These are phyloP conservation scores for Acer yangbiense DNA, from an alignment of 345 rosid genomes.

Conservation along the genomic window DNA sequence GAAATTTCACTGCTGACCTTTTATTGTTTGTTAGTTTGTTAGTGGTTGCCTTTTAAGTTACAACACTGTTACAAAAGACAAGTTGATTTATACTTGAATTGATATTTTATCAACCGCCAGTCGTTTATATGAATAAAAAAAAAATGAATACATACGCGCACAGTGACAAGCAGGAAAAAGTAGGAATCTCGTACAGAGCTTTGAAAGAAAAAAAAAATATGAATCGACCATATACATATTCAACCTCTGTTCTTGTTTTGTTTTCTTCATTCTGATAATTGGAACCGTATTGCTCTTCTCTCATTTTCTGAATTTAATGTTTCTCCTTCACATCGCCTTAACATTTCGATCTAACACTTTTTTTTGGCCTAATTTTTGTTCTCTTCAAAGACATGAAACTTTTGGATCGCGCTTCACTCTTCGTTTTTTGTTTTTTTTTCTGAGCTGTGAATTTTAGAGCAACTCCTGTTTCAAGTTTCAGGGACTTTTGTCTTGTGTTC, in stretches of 20 bases:
- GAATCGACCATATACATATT: not conserved
- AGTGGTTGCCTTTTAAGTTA: not conserved
- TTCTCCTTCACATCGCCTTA: no score
- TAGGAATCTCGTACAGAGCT: not conserved
- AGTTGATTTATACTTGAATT: not conserved
- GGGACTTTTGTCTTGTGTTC: not conserved
- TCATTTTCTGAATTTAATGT: not conserved
- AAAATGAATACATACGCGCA: not conserved
- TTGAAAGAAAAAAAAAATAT: not conserved
- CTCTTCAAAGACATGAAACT: no score
- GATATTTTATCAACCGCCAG: no score
- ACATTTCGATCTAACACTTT: no score
- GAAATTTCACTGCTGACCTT: no score
- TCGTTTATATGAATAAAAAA: no score
- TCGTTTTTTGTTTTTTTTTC: no score
- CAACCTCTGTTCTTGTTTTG: not conserved
- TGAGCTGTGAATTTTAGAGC: no score
- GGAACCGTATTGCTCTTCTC: not conserved
- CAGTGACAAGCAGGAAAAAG: not conserved
- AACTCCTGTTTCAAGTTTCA: not conserved
- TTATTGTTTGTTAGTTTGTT: not conserved
- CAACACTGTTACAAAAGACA: not conserved
- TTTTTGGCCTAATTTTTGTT: no score
- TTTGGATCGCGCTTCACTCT: no score
- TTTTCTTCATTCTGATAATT: not conserved